A percentile compares a stretch with the other conserved stretches of the same genome.
These are phyloP conservation scores for Volvariella volvacea DNA, from an alignment of 1,284 basidiomycete genomes.

Conservation along the genomic window DNA sequence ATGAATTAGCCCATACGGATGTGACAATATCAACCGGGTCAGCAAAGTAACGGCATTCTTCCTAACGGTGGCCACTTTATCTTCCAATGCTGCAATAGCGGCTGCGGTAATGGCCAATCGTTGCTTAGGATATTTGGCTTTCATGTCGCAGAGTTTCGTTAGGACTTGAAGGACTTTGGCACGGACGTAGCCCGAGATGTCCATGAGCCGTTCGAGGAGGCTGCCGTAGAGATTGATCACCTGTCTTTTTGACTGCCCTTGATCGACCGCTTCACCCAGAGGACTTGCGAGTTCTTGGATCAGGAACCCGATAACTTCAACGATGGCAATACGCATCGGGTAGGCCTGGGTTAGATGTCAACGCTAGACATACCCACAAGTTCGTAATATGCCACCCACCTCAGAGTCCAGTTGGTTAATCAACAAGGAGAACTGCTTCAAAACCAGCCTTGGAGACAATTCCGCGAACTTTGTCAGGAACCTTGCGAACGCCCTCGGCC, in stretches of 20 bases:
- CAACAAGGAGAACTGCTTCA: conserved; percentile 87
- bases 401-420: conserved; percentile 89
- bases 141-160: conserved; percentile 65
- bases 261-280: conserved; percentile 43
- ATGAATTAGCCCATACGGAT: conserved; percentile 87
- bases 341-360: conserved; percentile 59
- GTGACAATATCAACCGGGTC: conserved; percentile 76
- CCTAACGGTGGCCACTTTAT: conserved; percentile 86
- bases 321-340: conserved; percentile 90
- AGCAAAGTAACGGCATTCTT: conserved; percentile 81
- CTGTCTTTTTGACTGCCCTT: conserved; percentile 57
- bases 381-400: no score
- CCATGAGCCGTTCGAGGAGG: conserved; percentile 83
- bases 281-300: conserved; percentile 71
- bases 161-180: conserved; percentile 81
- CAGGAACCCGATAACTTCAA: conserved; percentile 80
- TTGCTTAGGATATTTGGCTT: conserved; percentile 84
- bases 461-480: conserved; percentile 86
- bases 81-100: conserved; percentile 79
- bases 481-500: conserved; percentile 78
- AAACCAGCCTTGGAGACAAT: conserved; percentile 75
- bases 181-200: conserved; percentile 88
- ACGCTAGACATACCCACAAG: neutral
- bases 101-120: conserved; percentile 71
- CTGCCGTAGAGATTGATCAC: conserved; percentile 80